These are phyloP conservation scores for Penicillium sumatraense DNA, from an alignment of 2,329 filamentous ascomycete genomes.

Conservation along the genomic window DNA sequence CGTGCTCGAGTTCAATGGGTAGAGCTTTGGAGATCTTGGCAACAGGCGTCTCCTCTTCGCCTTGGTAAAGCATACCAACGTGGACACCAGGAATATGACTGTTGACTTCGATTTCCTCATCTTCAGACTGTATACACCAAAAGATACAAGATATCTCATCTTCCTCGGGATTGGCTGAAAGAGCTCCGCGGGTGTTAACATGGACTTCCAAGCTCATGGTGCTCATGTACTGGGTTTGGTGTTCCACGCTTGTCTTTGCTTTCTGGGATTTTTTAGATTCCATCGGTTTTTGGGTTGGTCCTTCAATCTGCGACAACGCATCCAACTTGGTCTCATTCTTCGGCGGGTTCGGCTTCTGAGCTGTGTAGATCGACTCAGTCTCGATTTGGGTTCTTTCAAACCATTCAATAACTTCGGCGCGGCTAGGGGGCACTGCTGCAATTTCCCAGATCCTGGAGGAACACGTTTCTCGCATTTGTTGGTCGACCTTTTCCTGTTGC, in stretches of 20 bases:
- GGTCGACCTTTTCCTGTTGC: slow-evolving; percentile 57
- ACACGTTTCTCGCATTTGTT: slow-evolving; percentile 61
- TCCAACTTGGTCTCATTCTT: slow-evolving; percentile 31
- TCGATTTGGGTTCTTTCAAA: slow-evolving; percentile 47
- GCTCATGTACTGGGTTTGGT: slow-evolving; percentile 93
- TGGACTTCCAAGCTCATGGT: slow-evolving; percentile 94
- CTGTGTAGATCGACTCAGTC: slow-evolving; percentile 7
- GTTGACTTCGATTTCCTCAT: slow-evolving; percentile 59
- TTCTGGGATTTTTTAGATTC: slow-evolving; percentile 87
- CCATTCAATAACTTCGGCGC: slow-evolving; percentile 73
- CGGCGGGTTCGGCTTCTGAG: slow-evolving; percentile 1
- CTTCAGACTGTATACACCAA: slow-evolving; percentile 84
- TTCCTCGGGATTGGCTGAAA: slow-evolving; percentile 86
- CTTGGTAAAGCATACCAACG: slow-evolving; percentile 75
- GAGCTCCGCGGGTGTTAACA: slow-evolving; percentile 78
- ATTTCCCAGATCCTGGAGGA: slow-evolving; percentile 77
- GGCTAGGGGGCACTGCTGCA: slow-evolving; percentile 70
- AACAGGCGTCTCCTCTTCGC: slow-evolving; percentile 63
- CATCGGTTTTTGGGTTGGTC: slow-evolving; percentile 78
- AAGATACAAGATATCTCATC: slow-evolving; percentile 89
- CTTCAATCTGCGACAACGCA: slow-evolving; percentile 80
- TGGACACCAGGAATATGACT: slow-evolving; percentile 56
- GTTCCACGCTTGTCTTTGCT: slow-evolving; percentile 73
- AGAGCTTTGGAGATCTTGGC: slow-evolving; percentile 66
- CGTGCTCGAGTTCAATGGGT: slow-evolving; percentile 69